Conservation (phyloP, 176 grass and related monocot species). For the Tillandsia leiboldiana region DNA sequence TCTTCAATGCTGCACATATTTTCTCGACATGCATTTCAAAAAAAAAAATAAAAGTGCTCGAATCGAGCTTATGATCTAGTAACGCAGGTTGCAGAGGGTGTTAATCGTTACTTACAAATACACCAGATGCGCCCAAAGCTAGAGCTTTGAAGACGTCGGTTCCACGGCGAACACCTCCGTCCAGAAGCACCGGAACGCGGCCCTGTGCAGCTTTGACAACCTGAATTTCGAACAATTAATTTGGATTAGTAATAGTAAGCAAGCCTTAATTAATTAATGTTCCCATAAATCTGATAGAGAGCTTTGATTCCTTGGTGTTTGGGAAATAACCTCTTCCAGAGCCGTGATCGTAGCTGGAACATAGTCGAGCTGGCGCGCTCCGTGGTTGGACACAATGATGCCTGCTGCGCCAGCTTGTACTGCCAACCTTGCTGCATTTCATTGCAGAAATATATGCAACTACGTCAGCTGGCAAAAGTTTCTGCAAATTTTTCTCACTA, state of each 20-base stretch:
- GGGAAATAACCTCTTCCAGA: conserved; percentile 51
- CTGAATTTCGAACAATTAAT: conserved; percentile 17
- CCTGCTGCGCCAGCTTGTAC: conserved; percentile 72
- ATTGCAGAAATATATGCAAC: background rate
- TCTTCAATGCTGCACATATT: background rate
- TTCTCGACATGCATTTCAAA: background rate
- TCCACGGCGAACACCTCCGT: conserved; percentile 89
- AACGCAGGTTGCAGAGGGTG: background rate
- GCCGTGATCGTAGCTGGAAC: conserved; percentile 67
- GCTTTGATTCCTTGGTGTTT: background rate
- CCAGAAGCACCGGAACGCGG: conserved; percentile 75
- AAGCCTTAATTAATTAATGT: background rate
- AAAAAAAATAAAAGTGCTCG: background rate
- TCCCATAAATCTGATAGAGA: too few species aligned
- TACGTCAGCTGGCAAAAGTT: background rate
- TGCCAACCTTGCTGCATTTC: conserved; percentile 53
- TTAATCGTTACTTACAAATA: conserved; percentile 48
- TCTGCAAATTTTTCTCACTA: background rate
- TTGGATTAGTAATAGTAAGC: background rate
- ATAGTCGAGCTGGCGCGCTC: conserved; percentile 83
- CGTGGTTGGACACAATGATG: conserved; percentile 89
- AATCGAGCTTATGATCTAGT: background rate
- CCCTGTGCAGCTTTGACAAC: conserved; percentile 73
- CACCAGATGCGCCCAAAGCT: conserved; percentile 75
- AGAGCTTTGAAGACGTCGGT: conserved; percentile 98